Percentiles rank a stretch among this genome's conserved stretches.
Conservation (phyloP, 345 rosid genomes). For the Camelina hispida region DNA sequence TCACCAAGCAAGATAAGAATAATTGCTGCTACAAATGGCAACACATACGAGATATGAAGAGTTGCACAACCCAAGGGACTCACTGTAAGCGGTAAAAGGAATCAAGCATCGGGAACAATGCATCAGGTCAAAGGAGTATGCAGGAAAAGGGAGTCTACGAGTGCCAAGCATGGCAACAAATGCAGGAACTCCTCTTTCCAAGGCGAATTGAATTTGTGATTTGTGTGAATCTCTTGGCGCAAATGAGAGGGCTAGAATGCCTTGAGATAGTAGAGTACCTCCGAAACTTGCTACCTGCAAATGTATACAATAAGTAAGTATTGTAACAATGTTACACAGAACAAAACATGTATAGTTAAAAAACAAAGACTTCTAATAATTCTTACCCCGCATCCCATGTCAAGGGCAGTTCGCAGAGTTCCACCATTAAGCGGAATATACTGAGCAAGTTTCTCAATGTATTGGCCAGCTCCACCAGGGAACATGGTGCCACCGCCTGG, state of each 20-base stretch:
- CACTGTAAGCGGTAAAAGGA: conserved; percentile 96
- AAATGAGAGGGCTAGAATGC: conserved; percentile 77
- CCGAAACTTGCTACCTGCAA: conserved; percentile 98
- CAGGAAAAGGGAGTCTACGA: conserved; percentile 93
- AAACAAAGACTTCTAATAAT: background rate
- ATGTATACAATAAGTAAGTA: too few relatives aligned
- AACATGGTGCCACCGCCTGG: conserved; percentile 99
- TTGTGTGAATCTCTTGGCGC: conserved; percentile 99
- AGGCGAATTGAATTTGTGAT: conserved; percentile 94
- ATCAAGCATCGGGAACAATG: conserved; percentile 96
- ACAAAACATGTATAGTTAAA: background rate
- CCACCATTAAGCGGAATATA: conserved; percentile 78
- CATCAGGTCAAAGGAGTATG: conserved; percentile 81
- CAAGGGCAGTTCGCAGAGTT: conserved; percentile 90
- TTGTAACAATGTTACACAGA: conserved; percentile 1
- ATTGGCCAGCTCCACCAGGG: conserved; percentile 88
- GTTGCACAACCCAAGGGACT: conserved; percentile 45
- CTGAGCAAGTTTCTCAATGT: conserved; percentile 84
- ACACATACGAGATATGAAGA: conserved; percentile 2
- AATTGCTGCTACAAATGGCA: conserved; percentile 23
- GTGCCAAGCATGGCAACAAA: conserved; percentile 99
- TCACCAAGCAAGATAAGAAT: conserved; percentile 34
- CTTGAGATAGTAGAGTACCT: conserved; percentile 75
- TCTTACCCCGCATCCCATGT: conserved; percentile 98
- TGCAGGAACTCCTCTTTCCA: conserved; percentile 97